Evolutionary conservation across 164 flowering plant species (phyloP), one percentile per base, ranked within the genome.

Genomic region (Nelumbo lutea): DNA sequence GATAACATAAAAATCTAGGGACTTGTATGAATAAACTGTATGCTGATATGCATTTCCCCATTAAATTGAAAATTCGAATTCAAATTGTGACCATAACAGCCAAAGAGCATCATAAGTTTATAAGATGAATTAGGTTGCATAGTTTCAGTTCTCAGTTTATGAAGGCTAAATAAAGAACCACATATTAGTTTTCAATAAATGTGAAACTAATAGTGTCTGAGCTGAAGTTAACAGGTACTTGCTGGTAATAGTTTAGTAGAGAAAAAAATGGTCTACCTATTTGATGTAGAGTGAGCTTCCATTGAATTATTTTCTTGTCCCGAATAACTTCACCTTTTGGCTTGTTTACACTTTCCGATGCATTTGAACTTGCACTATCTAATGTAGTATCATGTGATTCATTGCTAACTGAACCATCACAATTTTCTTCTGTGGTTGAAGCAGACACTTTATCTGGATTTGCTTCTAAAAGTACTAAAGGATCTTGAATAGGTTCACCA

Each of bases 201-300:
- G 64, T 10, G 27, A 55, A 15, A 55, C 9, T 42, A 27, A 27
- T 27, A 27, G 27, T 27, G 0, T 27, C 9, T 47, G 59, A 41
- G 41, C 3, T 9, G 13, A 59, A 5, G 42, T 9, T 27, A 6
- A 8, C 39, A 1, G 2, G 39, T 59, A 41, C 9, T 9, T 38
- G 39, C 39, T 38, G 41, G 42, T 9, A 59, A 59, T 3, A 59
- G 43, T 41, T 39, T 7, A 1, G 47, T 38, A 11, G 45, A 44
- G 40, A 4, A 42, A 6, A 53, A 42, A 51, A 66, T 40, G 9
- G 11, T 83, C 61, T 78, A 90, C 92, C 99, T 85, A 92, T 95
- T 80, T 95, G 99, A 80, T 95, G 98, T 64, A 95, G 80, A n/a
- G 89, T 84, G 71, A 92, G 97, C 84, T 87, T 86, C 99, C 99